Evolutionary conservation across 163 green algal species (phyloP).

Genomic region (Chlamydomonas reinhardtii): DNA sequence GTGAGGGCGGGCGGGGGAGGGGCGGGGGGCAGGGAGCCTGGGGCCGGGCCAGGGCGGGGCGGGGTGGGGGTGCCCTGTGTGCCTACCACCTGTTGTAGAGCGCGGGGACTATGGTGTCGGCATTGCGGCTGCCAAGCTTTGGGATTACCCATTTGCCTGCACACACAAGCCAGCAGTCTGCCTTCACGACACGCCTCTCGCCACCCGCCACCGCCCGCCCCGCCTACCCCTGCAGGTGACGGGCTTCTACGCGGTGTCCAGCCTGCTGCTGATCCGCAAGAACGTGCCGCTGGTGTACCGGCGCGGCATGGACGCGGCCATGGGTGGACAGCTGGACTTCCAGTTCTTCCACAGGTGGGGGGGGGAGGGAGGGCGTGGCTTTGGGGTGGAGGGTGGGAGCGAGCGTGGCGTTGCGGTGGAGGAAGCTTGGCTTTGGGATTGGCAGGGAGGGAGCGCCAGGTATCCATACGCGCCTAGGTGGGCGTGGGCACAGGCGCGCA

Average conservation of each 20-base stretch:
- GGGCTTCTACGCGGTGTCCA: constrained; percentile 94
- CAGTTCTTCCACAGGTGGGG: constrained; percentile 86
- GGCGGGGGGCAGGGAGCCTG: no score
- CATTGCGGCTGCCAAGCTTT: no score
- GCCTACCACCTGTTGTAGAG: no score
- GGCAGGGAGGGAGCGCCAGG: no score
- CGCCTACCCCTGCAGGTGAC: constrained; percentile 54
- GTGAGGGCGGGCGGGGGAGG: constrained; percentile 53
- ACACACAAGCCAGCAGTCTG: no score
- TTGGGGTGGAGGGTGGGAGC: not conserved
- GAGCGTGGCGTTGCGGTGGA: not conserved
- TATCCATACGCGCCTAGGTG: no score
- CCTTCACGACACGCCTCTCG: no score
- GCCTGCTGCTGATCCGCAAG: constrained; percentile 92
- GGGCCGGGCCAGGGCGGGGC: not conserved
- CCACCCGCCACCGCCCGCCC: no score
- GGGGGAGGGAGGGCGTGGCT: not conserved
- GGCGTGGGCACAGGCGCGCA: no score
- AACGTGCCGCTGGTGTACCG: constrained; percentile 73
- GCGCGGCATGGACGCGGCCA: constrained; percentile 63
- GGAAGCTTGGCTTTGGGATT: not conserved
- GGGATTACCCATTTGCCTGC: no score
- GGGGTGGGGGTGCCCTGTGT: not conserved
- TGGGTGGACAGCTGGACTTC: constrained; percentile 94
- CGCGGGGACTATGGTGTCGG: no score